These are phyloP conservation scores for Casuarina glauca DNA, from an alignment of 306 rosid genomes.

Conservation along the genomic window DNA sequence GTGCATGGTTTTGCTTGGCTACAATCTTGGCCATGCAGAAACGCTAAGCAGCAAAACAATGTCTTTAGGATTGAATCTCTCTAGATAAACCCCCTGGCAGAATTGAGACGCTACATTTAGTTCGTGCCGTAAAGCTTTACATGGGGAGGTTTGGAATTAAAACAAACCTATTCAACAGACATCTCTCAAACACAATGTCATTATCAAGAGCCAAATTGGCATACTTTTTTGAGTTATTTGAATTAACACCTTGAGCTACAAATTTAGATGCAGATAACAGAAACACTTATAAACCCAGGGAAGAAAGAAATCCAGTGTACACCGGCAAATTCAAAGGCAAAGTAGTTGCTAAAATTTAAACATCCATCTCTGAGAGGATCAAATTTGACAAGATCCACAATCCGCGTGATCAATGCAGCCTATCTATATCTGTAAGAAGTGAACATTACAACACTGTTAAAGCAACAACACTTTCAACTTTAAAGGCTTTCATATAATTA, in stretches of 20 bases:
- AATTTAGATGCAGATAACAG: not conserved
- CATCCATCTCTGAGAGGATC: not conserved
- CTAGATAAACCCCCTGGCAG: no score
- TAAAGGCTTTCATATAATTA: not conserved
- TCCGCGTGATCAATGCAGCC: not conserved
- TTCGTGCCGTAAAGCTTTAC: no score
- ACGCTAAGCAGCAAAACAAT: no score
- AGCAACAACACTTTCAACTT: not conserved
- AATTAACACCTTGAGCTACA: not conserved
- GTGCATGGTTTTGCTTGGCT: no score
- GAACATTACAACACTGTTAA: not conserved
- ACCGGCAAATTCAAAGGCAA: no score
- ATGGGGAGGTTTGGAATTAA: no score
- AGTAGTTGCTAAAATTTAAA: not conserved
- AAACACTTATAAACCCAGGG: no score
- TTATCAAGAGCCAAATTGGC: not conserved
- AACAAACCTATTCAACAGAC: no score
- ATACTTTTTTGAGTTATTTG: not conserved
- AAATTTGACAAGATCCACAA: not conserved
- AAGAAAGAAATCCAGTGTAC: not conserved
- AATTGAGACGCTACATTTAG: no score
- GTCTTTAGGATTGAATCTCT: no score
- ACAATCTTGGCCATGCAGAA: no score
- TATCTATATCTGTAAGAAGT: not conserved
- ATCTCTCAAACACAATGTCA: not conserved